Base-by-base conservation (phyloP, 164 flowering plant species). In the Kalanchoe fedtschenkoi region DNA sequence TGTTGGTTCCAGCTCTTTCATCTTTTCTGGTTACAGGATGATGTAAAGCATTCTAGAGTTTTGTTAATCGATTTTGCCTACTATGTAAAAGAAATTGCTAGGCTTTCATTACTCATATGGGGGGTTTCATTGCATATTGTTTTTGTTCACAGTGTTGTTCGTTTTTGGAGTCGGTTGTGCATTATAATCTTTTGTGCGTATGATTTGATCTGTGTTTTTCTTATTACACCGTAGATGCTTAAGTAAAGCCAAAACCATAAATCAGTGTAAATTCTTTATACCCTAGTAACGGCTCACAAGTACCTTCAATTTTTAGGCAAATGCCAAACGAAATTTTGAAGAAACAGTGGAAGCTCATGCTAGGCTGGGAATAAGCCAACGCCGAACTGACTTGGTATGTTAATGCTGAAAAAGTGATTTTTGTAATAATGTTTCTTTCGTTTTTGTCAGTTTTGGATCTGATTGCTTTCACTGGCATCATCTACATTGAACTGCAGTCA, bases 341-440 rank as follows among this genome's bases (percentile, higher is more conserved):
- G 96, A 95, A 75, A 91, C 95, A 64, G 67, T 95, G 56, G 99
- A 95, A 81, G 99, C 93, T 32, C 99, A 95, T 72, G 97, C 84
- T 19, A 77, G 73, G 16, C 71, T 95, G 83, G 88, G 83, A 43
- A 77, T 88, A 69, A 89, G 87, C 43, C 75, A 75, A 58, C 80
- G 83, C 28, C 83, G 88, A 65, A 84, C 83, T 71, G 93, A 91
- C 68, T 81, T 82, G 95, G 96, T 86, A 71, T 43, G 47, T 47
- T 6, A 33, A 14, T 22, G 43, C 56, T 43, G n/a, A 11, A 19
- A 53, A 0, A 16, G 34, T 54, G 1, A 60, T 43, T n/a, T 69
- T 24, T 34, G 16, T 61, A 30, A 41, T 28, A 1, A 8, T 3
- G 5, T 28, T 51, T 24, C 21, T 8, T 19, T 56, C 26, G 5